These are phyloP conservation scores for Domatiomyces catenatus DNA, from an alignment of 2,329 filamentous ascomycete species.

Conservation along the genomic window DNA sequence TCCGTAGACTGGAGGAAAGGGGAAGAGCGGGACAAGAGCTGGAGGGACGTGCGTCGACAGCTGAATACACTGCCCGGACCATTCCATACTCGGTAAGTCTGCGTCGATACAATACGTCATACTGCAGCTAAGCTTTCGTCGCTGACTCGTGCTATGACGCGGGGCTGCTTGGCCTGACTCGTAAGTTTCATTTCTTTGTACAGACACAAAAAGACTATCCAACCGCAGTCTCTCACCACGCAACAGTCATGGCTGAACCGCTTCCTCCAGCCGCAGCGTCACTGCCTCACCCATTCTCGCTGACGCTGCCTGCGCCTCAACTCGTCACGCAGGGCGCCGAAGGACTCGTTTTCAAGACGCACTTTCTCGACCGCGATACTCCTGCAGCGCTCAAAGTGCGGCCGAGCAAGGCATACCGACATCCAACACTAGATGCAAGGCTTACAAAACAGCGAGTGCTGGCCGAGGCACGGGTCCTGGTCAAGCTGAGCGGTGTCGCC, in stretches of 20 bases:
- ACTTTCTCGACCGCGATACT: conserved; percentile 52
- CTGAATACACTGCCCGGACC: background rate
- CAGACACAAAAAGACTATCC: no score
- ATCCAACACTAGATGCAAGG: conserved; percentile 73
- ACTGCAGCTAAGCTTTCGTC: background rate
- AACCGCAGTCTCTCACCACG: no score
- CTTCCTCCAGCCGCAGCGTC: background rate
- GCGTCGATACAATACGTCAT: background rate
- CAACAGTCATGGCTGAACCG: background rate
- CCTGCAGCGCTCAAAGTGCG: conserved; percentile 81
- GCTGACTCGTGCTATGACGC: background rate
- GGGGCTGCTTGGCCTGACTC: background rate
- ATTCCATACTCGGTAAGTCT: background rate
- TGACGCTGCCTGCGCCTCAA: background rate
- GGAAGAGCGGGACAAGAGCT: background rate
- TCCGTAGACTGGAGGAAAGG: background rate
- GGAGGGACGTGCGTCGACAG: background rate
- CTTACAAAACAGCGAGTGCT: conserved; percentile 77
- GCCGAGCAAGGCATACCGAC: conserved; percentile 78
- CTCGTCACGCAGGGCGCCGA: conserved; percentile 91
- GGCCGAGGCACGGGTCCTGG: conserved; percentile 73
- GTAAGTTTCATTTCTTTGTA: background rate
- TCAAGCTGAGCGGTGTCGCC: conserved; percentile 45
- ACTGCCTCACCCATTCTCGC: background rate
- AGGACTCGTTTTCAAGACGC: conserved; percentile 79